Evolutionary conservation across 1,284 basidiomycete species (phyloP).

Genomic region (Pseudozyma thailandica): DNA sequence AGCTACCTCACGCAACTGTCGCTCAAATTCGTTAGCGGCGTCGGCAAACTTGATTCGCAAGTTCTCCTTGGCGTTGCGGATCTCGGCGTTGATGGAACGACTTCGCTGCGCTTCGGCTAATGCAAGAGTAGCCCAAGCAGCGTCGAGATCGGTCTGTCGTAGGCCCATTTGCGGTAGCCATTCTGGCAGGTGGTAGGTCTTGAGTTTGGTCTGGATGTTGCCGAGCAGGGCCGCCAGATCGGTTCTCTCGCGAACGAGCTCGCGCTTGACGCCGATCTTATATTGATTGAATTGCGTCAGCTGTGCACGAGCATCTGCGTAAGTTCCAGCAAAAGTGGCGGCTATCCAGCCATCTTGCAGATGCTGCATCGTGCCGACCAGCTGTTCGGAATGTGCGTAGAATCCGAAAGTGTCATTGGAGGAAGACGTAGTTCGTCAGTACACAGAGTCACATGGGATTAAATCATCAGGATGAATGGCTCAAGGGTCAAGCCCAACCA

Average conservation of each 20-base stretch:
- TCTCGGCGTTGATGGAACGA: slow-evolving; percentile 87
- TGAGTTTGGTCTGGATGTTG: slow-evolving; percentile 93
- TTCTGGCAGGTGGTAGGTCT: slow-evolving; percentile 78
- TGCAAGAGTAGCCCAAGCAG: slow-evolving; percentile 80
- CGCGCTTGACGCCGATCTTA: slow-evolving; percentile 85
- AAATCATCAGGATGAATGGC: no score
- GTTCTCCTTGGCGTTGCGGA: slow-evolving; percentile 76
- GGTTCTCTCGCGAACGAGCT: slow-evolving; percentile 89
- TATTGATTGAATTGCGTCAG: slow-evolving; percentile 81
- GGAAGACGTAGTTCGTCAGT: no score
- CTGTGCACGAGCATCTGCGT: slow-evolving; percentile 82
- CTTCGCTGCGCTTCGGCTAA: slow-evolving; percentile 81
- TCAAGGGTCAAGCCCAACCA: neutral
- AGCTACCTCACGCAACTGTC: slow-evolving; percentile 48
- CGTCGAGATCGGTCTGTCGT: slow-evolving; percentile 76
- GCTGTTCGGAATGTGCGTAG: slow-evolving; percentile 42
- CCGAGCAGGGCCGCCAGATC: slow-evolving; percentile 88
- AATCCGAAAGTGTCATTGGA: no score
- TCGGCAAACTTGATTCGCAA: slow-evolving; percentile 85
- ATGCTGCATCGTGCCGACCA: slow-evolving; percentile 48
- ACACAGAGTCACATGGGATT: no score
- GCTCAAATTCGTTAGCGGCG: slow-evolving; percentile 84
- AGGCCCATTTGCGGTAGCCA: slow-evolving; percentile 57
- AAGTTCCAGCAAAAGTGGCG: slow-evolving; percentile 69
- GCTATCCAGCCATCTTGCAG: slow-evolving; percentile 48